A percentile compares a stretch with the other conserved stretches of the same genome.
phyloP scores from a whole-genome alignment of 495 filamentous ascomycete genomes.

The Trichoderma orchidacearum region DNA sequence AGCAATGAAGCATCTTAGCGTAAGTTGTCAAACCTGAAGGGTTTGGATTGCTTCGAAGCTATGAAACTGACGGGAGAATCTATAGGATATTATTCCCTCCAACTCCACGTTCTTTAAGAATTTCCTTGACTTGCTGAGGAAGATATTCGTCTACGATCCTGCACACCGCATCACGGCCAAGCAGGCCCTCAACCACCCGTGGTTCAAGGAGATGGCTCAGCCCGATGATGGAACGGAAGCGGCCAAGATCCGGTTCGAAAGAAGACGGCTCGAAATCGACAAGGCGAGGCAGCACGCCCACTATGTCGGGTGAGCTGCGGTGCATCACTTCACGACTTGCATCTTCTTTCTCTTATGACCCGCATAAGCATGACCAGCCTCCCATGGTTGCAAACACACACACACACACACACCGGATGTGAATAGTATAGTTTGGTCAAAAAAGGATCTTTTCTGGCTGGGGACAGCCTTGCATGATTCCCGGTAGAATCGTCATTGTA shows the following conservation, averaged over 20 bases:
- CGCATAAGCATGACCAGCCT: neutral
- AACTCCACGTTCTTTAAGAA: conserved; percentile 64
- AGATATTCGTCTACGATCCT: conserved; percentile 94
- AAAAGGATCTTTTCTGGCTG: neutral
- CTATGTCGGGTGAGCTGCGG: neutral
- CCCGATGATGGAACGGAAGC: conserved; percentile 94
- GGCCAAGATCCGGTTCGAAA: conserved; percentile 49
- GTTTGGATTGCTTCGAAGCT: neutral
- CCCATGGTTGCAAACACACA: neutral
- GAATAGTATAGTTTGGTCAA: neutral
- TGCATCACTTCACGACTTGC: neutral
- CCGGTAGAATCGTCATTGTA: neutral
- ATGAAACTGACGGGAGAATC: neutral
- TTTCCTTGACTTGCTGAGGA: conserved; percentile 77
- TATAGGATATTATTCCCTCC: conserved; percentile 77
- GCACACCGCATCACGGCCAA: conserved; percentile 82
- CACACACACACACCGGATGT: neutral
- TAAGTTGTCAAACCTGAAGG: conserved; percentile 31
- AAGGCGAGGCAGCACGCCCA: neutral
- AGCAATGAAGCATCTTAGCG: conserved; percentile 80
- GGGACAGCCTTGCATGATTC: neutral
- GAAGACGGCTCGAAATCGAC: neutral
- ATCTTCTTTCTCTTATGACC: neutral
- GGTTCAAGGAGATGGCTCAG: conserved; percentile 73
- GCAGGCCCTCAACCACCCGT: conserved; percentile 78